phyloP scores from a whole-genome alignment of 345 rosid genomes.

The Rhizophora mangle region DNA sequence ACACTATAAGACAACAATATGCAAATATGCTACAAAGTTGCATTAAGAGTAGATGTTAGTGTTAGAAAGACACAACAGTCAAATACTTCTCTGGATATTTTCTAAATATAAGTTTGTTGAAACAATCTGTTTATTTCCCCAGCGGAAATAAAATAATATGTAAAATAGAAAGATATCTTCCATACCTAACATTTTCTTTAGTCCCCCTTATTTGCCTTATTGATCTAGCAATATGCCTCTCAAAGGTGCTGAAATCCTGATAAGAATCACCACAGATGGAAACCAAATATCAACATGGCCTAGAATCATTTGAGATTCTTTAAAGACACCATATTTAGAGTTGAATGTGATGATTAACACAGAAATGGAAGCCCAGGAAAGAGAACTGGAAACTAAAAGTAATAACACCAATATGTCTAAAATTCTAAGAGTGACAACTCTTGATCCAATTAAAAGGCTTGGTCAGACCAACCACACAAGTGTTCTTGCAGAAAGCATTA shows the following conservation, averaged over 20 bases:
- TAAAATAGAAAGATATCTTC: constrained; percentile 10
- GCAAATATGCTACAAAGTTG: not conserved
- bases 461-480: too few relatives aligned
- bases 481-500: too few relatives aligned
- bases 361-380: not conserved
- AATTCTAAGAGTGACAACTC: not conserved
- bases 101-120: not conserved
- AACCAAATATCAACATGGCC: not conserved
- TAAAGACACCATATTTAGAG: not conserved
- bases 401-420: not conserved
- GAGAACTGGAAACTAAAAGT: not conserved
- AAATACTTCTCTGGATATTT: not conserved
- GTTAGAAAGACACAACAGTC: not conserved
- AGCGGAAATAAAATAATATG: not conserved
- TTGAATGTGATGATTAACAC: not conserved
- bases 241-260: constrained; percentile 64
- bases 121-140: not conserved
- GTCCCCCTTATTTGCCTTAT: constrained; percentile 63
- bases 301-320: not conserved
- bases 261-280: constrained; percentile 4
- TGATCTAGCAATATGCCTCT: constrained; percentile 56
- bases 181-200: constrained; percentile 71
- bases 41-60: not conserved
- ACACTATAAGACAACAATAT: not conserved
- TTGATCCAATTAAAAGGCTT: too few relatives aligned